A percentile compares a stretch with the other conserved stretches of the same genome.
Evolutionary conservation across 495 filamentous ascomycete genomes (phyloP).

Genomic region (Penicillium tannophilum): DNA sequence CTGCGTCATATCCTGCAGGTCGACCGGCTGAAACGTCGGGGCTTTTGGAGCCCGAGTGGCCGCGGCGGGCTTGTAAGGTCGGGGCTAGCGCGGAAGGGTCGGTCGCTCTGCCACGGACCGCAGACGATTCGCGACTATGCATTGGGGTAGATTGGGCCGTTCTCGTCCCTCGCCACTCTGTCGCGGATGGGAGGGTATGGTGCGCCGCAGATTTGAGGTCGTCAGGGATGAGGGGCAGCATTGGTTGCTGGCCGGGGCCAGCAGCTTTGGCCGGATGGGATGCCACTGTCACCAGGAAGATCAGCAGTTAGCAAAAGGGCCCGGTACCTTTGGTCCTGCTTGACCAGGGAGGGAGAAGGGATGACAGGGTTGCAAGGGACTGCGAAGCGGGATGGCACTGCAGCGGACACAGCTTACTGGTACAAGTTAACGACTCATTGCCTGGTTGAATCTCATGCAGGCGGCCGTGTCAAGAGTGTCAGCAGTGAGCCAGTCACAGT

Average conservation of each 20-base stretch:
- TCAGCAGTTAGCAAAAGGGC: constrained; percentile 9
- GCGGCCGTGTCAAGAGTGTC: constrained; percentile 19
- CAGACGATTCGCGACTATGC: constrained; percentile 49
- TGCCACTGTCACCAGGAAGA: constrained; percentile 32
- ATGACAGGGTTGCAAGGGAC: constrained; percentile 14
- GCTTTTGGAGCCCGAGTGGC: constrained; percentile 58
- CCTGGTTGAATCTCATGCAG: constrained; percentile 22
- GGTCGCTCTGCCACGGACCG: constrained; percentile 46
- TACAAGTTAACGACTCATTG: constrained; percentile 26
- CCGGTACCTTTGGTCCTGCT: background rate
- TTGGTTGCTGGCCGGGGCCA: constrained; percentile 44
- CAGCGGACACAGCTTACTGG: constrained; percentile 17
- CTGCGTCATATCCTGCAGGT: constrained; percentile 51
- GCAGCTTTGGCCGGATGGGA: constrained; percentile 43
- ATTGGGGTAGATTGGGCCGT: constrained; percentile 54
- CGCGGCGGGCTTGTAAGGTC: constrained; percentile 49
- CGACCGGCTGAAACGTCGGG: constrained; percentile 46
- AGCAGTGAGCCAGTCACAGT: constrained; percentile 18
- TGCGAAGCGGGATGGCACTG: constrained; percentile 9
- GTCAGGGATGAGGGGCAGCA: constrained; percentile 50
- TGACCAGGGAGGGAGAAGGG: constrained; percentile 1
- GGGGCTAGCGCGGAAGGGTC: constrained; percentile 43
- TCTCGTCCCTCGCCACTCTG: constrained; percentile 44
- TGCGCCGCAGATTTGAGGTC: constrained; percentile 44
- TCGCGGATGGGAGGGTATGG: constrained; percentile 42